Conservation (phyloP, 495 filamentous ascomycete genomes). For the Daldinia caldariorum region DNA sequence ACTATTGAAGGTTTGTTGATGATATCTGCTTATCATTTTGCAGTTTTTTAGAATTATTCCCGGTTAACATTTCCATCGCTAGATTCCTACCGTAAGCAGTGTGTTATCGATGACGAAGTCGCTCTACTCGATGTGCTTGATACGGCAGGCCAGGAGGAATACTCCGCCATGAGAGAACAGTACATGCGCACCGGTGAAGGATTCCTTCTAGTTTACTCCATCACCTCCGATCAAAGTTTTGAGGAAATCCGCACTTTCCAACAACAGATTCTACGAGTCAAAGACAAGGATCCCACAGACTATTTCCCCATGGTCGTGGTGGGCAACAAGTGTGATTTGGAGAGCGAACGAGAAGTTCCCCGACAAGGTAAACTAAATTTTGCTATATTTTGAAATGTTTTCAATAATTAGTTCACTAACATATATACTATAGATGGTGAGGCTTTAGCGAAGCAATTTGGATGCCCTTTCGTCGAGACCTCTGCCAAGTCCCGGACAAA, state of each 20-base stretch:
- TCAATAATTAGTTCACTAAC: not conserved
- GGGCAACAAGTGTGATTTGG: conserved; percentile 99
- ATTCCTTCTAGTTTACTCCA: conserved; percentile 97
- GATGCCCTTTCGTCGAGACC: conserved; percentile 98
- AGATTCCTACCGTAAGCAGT: conserved; percentile 99
- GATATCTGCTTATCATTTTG: conserved; percentile 1
- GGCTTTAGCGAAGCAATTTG: conserved; percentile 83
- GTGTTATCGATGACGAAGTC: conserved; percentile 97
- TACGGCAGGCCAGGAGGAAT: conserved; percentile 98
- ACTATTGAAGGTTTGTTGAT: conserved; percentile 90
- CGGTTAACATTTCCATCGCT: conserved; percentile 20
- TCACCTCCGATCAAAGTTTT: conserved; percentile 95
- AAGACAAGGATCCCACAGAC: conserved; percentile 82
- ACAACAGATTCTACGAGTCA: conserved; percentile 97
- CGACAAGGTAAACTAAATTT: conserved; percentile 76
- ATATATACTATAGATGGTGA: conserved; percentile 77
- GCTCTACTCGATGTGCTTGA: conserved; percentile 97
- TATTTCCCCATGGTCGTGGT: conserved; percentile 99
- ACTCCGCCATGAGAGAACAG: conserved; percentile 99
- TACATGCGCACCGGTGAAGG: conserved; percentile 99
- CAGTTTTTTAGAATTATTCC: conserved; percentile 1
- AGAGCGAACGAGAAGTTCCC: conserved; percentile 86
- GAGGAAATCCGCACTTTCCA: conserved; percentile 98
- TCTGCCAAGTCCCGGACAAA: conserved; percentile 98
- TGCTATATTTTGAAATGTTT: not conserved